These are phyloP conservation scores for Euphorbia corollata DNA, from an alignment of 441 rosid species.

Conservation along the genomic window DNA sequence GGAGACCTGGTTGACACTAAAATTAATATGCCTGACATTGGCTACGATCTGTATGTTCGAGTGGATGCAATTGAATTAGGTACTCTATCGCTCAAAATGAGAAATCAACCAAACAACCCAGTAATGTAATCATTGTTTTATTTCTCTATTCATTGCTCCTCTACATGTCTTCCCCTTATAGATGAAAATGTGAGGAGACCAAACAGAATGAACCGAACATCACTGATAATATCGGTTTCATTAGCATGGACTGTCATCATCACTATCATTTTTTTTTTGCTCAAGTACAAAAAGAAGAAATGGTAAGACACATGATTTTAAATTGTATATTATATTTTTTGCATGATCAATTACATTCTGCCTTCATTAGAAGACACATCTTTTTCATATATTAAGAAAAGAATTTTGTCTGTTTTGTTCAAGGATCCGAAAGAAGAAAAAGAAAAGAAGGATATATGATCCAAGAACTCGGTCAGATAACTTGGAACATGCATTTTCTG, in stretches of 20 bases:
- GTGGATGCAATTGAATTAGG: slow-evolving; percentile 24
- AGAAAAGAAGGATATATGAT: not conserved
- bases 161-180: no score
- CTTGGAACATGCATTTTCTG: not conserved
- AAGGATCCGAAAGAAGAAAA: not conserved
- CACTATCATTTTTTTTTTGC: not conserved
- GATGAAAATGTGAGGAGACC: not conserved
- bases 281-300: not conserved
- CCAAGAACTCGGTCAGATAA: no score
- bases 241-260: not conserved
- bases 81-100: not conserved
- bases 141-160: not conserved
- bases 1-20: slow-evolving; percentile 13
- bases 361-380: no score
- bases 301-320: not conserved
- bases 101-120: not conserved
- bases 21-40: not conserved
- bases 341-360: no score
- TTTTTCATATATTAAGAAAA: not conserved
- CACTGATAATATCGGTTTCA: not conserved
- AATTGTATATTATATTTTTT: no score
- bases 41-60: slow-evolving; percentile 15
- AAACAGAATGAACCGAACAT: not conserved
- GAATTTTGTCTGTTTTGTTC: not conserved
- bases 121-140: not conserved